Conservation (phyloP, 2,329 filamentous ascomycete genomes). For the Aspergillus quadrilineatus region DNA sequence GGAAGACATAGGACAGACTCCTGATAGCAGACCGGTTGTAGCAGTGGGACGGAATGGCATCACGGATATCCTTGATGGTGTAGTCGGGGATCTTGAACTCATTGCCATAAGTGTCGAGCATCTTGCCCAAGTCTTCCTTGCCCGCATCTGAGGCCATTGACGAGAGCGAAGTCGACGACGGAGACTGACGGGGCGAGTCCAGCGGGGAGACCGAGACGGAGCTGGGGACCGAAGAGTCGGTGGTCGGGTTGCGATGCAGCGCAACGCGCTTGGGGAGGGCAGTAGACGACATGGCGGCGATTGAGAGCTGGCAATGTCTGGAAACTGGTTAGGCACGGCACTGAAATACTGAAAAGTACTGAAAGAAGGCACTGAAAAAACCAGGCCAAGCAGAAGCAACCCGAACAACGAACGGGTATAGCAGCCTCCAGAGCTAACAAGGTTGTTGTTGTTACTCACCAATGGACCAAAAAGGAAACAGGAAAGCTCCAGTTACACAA, state of each 20-base stretch:
- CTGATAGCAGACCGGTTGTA: conserved; percentile 78
- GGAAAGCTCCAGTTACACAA: conserved; percentile 7
- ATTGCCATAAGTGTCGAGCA: conserved; percentile 92
- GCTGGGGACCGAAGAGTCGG: conserved; percentile 56
- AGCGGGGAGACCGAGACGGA: conserved; percentile 57
- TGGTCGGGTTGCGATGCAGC: conserved; percentile 53
- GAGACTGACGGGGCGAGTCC: conserved; percentile 62
- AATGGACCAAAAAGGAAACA: conserved; percentile 7
- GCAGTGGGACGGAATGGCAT: conserved; percentile 97
- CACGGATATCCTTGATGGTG: conserved; percentile 95
- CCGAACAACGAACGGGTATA: neutral
- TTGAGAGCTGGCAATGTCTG: conserved; percentile 1
- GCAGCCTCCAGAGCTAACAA: neutral
- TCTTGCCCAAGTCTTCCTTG: conserved; percentile 56
- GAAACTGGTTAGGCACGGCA: neutral
- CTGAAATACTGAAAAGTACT: no score
- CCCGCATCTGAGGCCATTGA: conserved; percentile 73
- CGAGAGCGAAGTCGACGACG: conserved; percentile 87
- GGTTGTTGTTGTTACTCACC: conserved; percentile 2
- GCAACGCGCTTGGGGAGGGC: conserved; percentile 47
- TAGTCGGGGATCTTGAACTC: conserved; percentile 90
- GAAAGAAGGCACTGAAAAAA: neutral
- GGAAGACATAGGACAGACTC: conserved; percentile 78
- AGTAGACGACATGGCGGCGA: conserved; percentile 51
- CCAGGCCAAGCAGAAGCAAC: neutral